These are phyloP conservation scores for Penicillium sp. DNA, from an alignment of 2,329 filamentous ascomycete genomes.

Conservation along the genomic window DNA sequence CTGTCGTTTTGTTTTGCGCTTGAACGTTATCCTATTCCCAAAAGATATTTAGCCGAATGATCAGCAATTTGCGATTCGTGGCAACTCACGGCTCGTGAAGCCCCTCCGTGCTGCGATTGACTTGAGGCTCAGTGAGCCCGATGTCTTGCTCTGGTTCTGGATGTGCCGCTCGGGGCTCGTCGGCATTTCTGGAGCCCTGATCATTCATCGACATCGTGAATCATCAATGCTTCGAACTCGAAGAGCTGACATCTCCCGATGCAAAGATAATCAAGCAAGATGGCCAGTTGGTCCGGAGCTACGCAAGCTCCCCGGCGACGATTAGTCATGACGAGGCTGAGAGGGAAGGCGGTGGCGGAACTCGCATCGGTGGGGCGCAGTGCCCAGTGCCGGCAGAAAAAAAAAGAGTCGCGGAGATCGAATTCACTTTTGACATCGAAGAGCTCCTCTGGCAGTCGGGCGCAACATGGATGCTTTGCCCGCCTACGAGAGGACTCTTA, in stretches of 20 bases:
- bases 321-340: constrained; percentile 30
- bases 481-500: constrained; percentile 56
- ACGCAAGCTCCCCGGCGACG: constrained; percentile 29
- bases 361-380: constrained; percentile 33
- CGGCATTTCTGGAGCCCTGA: constrained; percentile 21
- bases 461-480: constrained; percentile 43
- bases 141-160: constrained; percentile 15
- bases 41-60: constrained; percentile 5
- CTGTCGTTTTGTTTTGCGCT: constrained; percentile 47
- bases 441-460: constrained; percentile 41
- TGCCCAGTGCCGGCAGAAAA: constrained; percentile 39
- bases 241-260: constrained; percentile 22
- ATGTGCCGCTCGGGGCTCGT: constrained; percentile 14
- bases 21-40: constrained; percentile 44
- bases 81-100: constrained; percentile 41
- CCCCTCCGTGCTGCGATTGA: constrained; percentile 32
- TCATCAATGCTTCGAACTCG: constrained; percentile 25
- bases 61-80: background rate
- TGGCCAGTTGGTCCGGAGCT: constrained; percentile 17
- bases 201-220: constrained; percentile 31
- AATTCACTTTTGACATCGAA: constrained; percentile 32
- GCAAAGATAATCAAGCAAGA: constrained; percentile 9
- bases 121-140: constrained; percentile 22
- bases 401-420: constrained; percentile 32
- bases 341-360: constrained; percentile 32